Base-by-base conservation (phyloP, 371 early-diverging fungal genomes). In the Batrachochytrium dendrobatidis region DNA sequence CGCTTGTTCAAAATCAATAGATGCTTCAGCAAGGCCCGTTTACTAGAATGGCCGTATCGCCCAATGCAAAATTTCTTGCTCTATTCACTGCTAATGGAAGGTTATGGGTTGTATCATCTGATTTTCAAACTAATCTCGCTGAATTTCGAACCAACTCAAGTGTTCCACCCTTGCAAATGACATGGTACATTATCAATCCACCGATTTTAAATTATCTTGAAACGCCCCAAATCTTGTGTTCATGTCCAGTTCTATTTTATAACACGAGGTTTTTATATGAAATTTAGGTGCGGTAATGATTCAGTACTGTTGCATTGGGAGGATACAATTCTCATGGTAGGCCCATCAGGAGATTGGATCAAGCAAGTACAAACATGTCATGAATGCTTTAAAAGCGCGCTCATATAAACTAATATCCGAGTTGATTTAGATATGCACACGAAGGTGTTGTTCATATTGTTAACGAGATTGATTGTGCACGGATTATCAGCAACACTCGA, bases 61-160 rank as follows among this genome's bases (percentile, higher is more conserved):
- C 96, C 2, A 92, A 94, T 70, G 95, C 93, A 22, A 94, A 90
- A 34, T 88, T 90, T 32, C 68, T 94, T 28, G 92, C 94, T 0
- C 68, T 96, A 34, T 91, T 89, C 63, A 88, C 90, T 0, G 65
- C 63, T 3, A 85, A 86, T 39, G 91, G 92, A 15, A 81, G 86
- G 54, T 66, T 96, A n/a, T 89, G 87, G 85, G 95, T 98, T 0
- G 90, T 94, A 0, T 92, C 98, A 1, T 83, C 90, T 10, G 95
- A 98, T 69, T 98, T 98, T 65, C 88, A 91, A 71, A 86, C 89
- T 61, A 90, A 86, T 49, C 74, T 92, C 17, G 90, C 95, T 0
- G 94, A 94, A 65, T 87, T 88, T 56, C 64, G 83, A 17, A 89
- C 88, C 0, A 71, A 79, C 55, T 85, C 86, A 3, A 75, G 17